Evolutionary conservation across 2,329 filamentous ascomycete genomes (phyloP), one percentile per base, ranked within the genome.

Genomic region (Akanthomyces lecanii): DNA sequence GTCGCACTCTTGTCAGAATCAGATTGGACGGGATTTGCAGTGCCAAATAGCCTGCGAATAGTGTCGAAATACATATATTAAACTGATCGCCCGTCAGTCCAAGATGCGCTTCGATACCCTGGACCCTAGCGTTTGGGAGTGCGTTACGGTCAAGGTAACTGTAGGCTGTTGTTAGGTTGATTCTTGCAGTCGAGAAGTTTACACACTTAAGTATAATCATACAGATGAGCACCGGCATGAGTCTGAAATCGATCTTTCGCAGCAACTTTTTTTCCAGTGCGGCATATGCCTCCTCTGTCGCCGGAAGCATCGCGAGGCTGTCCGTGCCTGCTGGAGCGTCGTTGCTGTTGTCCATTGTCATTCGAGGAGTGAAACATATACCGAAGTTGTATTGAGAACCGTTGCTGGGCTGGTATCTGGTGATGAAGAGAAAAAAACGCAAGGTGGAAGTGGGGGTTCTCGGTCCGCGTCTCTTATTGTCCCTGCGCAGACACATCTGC

Each of bases 11-110:
- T 0, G 83, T 85, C 2, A 87, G 73, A 0, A 85, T 68, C 63
- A 87, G 75, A 65, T 88, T 88, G 0, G 83, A 86, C 0, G 85
- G 85, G 0, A 88, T 72, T 69, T 88, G 84, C 80, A 87, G 86
- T 14, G 86, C 72, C 0, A 87, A 73, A 66, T 88, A 88, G 4
- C 84, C 80, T 1, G 85, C 82, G 64, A 85, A 86, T 71, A 89
- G 89, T 56, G 85, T 72, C 0, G 84, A 85, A 0, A 89, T 78
- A 0, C 87, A 78, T 4, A 84, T 71, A 65, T 85, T 85, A 68
- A 84, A 87, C 57, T 87, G 80, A 1, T 81, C 84, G 11, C 82
- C 82, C 4, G 69, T 74, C 79, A 86, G 82, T 1, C 71, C 72
- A 1, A 84, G 71, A 66, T 85, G 85, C 68, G 83, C 86, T 54